Base-by-base conservation (phyloP, 805 yeast species). In the Wickerhamiella allomyrinae region DNA sequence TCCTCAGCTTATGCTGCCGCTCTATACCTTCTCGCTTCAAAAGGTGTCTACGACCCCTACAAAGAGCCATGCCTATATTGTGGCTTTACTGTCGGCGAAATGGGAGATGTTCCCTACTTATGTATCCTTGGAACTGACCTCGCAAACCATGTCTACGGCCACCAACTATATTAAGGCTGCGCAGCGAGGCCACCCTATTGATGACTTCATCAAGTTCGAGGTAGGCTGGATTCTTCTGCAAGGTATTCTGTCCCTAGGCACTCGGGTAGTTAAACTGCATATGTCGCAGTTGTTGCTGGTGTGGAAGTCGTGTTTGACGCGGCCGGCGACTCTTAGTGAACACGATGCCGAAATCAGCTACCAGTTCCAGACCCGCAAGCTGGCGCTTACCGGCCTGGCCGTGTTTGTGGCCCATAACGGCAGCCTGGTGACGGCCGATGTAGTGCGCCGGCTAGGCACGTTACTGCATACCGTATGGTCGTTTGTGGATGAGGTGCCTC, bases 191-290 rank as follows among this genome's bases (percentile, higher is more conserved):
- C 31, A 24, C 29, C 43, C 44, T 8, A 42, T 40, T 21, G 29
- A 35, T 13, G 41, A 39, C 33, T 17, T 15, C n/a, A 5, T 14
- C 29, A 31, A 33, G 31, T 39, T 38, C 41, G 41, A 40, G 6
- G 45, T 39, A 11, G 83, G 69, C 33, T 81, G 91, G 89, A 67
- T 73, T 13, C 52, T 78, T 20, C 52, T 81, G 19, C 64, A 68
- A 46, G 89, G 89, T 2, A 57, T 79, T 3, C 72, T 80, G 67
- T 71, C 76, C 39, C 71, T 73, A 0, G 80, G 79, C 29, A 68
- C 69, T 13, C 60, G 65, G 20, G 71, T 73, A 43, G 62, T 81
- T 29, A 62, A 67, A 40, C 63, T 74, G 43, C 78, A 77, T 48
- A 60, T 70, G 11, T 68, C 76, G 2, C 84, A 77, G 49, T 63